Conservation (phyloP, 1,284 basidiomycete genomes). For the Marasmius tenuissimus region DNA sequence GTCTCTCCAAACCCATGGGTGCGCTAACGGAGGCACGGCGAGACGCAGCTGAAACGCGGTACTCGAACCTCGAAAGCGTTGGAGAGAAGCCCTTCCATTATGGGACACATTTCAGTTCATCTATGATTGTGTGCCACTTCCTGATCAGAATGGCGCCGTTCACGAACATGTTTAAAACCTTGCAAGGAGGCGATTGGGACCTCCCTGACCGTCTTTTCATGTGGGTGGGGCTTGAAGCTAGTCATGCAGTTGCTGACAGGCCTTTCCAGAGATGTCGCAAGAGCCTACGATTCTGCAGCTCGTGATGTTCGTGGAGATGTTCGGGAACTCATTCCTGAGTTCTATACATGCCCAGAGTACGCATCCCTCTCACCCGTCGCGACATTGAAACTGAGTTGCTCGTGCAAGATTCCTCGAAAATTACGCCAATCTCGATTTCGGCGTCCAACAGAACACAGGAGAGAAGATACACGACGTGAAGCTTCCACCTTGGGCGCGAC, state of each 20-base stretch:
- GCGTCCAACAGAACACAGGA: constrained; percentile 78
- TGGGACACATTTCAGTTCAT: constrained; percentile 94
- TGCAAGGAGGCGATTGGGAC: constrained; percentile 95
- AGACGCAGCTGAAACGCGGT: constrained; percentile 75
- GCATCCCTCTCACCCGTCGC: constrained; percentile 16
- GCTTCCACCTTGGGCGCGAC: constrained; percentile 88
- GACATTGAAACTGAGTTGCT: background rate
- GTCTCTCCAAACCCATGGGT: constrained; percentile 89
- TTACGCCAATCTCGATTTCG: constrained; percentile 78
- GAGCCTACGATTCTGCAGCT: constrained; percentile 86
- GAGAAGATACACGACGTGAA: constrained; percentile 87
- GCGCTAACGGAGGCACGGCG: constrained; percentile 76
- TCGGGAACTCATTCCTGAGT: constrained; percentile 92
- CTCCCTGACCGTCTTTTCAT: constrained; percentile 92
- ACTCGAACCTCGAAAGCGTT: constrained; percentile 77
- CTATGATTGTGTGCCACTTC: constrained; percentile 96
- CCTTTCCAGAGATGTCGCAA: constrained; percentile 59
- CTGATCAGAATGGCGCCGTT: constrained; percentile 89
- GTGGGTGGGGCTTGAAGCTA: constrained; percentile 31
- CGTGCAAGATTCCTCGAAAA: constrained; percentile 70
- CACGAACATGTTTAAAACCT: constrained; percentile 89
- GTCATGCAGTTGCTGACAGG: background rate
- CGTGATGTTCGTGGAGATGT: constrained; percentile 90
- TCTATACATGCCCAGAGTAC: constrained; percentile 80
- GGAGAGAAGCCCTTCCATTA: constrained; percentile 90